Conservation (phyloP, 768 basidiomycete species). For the Sporobolomyces phaffii region DNA sequence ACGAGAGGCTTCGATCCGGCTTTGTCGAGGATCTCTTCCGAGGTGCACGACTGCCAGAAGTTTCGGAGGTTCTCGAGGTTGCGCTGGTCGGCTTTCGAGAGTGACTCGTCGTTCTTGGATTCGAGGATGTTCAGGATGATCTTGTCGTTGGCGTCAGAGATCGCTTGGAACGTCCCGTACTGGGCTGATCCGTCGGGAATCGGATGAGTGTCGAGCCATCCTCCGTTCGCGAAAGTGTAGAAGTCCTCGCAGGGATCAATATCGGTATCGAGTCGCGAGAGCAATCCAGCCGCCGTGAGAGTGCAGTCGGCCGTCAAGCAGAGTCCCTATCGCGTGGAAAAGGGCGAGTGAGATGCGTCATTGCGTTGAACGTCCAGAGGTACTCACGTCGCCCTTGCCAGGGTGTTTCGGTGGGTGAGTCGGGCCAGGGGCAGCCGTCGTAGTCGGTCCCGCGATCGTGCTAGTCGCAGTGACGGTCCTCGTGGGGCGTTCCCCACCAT, state of each 20-base stretch:
- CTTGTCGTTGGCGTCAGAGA: slow-evolving; percentile 49
- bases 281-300: slow-evolving; percentile 69
- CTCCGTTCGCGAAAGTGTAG: slow-evolving; percentile 83
- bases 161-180: slow-evolving; percentile 33
- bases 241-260: slow-evolving; percentile 94
- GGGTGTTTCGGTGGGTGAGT: slow-evolving; percentile 49
- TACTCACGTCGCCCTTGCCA: slow-evolving; percentile 27
- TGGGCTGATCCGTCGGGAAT: slow-evolving; percentile 75
- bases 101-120: slow-evolving; percentile 41
- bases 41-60: slow-evolving; percentile 74
- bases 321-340: slow-evolving; percentile 50
- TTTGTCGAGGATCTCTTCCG: slow-evolving; percentile 68
- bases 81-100: slow-evolving; percentile 56
- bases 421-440: slow-evolving; percentile 46
- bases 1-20: slow-evolving; percentile 66
- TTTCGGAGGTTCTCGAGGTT: slow-evolving; percentile 49
- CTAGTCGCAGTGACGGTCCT: slow-evolving; percentile 40
- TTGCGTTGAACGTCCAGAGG: not conserved
- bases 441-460: slow-evolving; percentile 39
- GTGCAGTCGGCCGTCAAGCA: slow-evolving; percentile 79
- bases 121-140: slow-evolving; percentile 69
- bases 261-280: slow-evolving; percentile 69
- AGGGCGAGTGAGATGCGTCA: too few relatives aligned
- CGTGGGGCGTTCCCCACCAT: slow-evolving; percentile 46
- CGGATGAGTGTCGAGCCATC: slow-evolving; percentile 76